Evolutionary conservation across 192 early-diverging fungal species (phyloP).

Genomic region (Coemansia pectinata): DNA sequence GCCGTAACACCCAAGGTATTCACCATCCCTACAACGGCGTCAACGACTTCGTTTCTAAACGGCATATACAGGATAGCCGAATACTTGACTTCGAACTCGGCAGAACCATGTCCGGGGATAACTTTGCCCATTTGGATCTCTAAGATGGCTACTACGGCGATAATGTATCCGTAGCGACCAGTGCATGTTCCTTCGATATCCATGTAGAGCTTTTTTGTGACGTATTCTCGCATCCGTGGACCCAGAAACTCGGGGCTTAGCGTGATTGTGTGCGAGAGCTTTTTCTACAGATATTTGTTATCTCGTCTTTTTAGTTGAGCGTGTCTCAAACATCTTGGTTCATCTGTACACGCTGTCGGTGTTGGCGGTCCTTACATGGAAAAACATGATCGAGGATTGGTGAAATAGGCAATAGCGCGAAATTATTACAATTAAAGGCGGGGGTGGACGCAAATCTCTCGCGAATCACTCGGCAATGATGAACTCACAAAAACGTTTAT

Average conservation of each 20-base stretch:
- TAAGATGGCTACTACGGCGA: conserved; percentile 79
- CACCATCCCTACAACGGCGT: conserved; percentile 85
- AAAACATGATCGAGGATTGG: conserved; percentile 31
- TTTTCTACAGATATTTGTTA: conserved; percentile 59
- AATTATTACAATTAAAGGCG: neutral
- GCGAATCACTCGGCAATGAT: neutral
- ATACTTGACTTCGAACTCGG: conserved; percentile 90
- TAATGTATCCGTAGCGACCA: conserved; percentile 92
- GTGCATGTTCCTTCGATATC: conserved; percentile 96
- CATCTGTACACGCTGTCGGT: neutral
- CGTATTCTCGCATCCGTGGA: conserved; percentile 70
- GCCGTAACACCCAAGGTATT: conserved; percentile 96
- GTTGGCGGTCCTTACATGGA: conserved; percentile 36
- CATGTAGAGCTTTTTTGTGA: conserved; percentile 80
- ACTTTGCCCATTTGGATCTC: conserved; percentile 82
- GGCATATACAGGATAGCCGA: conserved; percentile 97
- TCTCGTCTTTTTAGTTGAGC: neutral
- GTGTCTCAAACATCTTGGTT: neutral
- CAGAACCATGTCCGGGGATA: conserved; percentile 73
- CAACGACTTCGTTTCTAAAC: conserved; percentile 95
- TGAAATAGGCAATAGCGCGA: neutral
- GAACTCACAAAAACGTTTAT: neutral
- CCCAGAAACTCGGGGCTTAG: conserved; percentile 94
- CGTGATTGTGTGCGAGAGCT: conserved; percentile 88
- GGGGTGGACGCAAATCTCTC: neutral